Evolutionary conservation across 768 basidiomycete genomes (phyloP).

Genomic region (Galerina marginata): DNA sequence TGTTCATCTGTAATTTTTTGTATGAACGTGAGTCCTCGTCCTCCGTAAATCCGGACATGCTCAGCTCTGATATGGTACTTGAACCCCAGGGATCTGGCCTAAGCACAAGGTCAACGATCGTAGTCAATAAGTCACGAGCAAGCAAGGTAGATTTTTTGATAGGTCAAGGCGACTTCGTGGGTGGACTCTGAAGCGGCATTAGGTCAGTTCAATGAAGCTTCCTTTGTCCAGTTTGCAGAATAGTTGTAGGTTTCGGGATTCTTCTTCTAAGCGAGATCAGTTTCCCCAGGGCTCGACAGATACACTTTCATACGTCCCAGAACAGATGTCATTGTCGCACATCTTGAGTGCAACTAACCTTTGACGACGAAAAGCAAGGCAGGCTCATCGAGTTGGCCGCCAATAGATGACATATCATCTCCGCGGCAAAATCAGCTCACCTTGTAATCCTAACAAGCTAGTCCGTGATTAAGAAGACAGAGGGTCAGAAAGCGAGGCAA

Average conservation of each 20-base stretch:
- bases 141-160: neutral
- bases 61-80: slow-evolving; percentile 18
- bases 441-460: slow-evolving; percentile 9
- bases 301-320: neutral
- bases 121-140: slow-evolving; percentile 11
- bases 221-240: neutral
- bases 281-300: neutral
- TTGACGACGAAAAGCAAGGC: neutral
- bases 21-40: slow-evolving; percentile 26
- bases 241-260: neutral
- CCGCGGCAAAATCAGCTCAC: slow-evolving; percentile 2
- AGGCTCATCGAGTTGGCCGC: neutral
- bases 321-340: neutral
- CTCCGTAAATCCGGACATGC: slow-evolving; percentile 22
- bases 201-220: neutral
- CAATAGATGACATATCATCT: slow-evolving; percentile 10
- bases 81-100: slow-evolving; percentile 13
- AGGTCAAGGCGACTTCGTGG: slow-evolving; percentile 1
- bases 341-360: neutral
- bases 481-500: slow-evolving; percentile 7
- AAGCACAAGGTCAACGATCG: slow-evolving; percentile 1
- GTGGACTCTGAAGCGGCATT: slow-evolving; percentile 1
- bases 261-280: neutral
- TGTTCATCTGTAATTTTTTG: slow-evolving; percentile 18
- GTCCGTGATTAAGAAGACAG: slow-evolving; percentile 9